Evolutionary conservation across 2,329 filamentous ascomycete genomes (phyloP).

Genomic region (Myriangium duriaei): DNA sequence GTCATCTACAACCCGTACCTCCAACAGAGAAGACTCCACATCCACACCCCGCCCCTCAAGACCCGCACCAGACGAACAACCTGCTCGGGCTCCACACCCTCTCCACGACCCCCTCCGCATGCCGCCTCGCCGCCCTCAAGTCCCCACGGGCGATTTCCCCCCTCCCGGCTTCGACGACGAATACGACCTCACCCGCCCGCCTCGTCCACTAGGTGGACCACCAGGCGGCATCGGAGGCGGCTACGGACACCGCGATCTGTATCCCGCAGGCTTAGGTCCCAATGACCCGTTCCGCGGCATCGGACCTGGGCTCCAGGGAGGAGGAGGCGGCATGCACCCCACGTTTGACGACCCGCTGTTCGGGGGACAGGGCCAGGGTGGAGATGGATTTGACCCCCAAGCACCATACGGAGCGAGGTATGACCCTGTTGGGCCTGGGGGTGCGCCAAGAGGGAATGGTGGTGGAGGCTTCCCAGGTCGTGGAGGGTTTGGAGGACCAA

Average conservation of each 20-base stretch:
- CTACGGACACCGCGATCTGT: constrained; percentile 76
- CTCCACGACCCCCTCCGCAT: constrained; percentile 46
- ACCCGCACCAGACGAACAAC: constrained; percentile 35
- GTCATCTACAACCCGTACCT: constrained; percentile 16
- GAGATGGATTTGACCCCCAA: constrained; percentile 50
- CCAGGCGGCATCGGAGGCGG: constrained; percentile 27
- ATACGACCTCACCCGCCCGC: constrained; percentile 63
- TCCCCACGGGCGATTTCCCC: constrained; percentile 59
- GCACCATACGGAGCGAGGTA: constrained; percentile 82
- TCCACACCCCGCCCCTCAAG: constrained; percentile 14
- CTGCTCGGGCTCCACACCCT: constrained; percentile 56
- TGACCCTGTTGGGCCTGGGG: constrained; percentile 70
- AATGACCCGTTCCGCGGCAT: constrained; percentile 54
- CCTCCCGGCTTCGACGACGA: constrained; percentile 92
- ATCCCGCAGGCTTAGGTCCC: constrained; percentile 75
- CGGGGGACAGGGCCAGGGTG: constrained; percentile 36
- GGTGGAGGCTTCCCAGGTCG: constrained; percentile 32
- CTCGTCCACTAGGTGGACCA: constrained; percentile 37
- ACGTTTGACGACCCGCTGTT: constrained; percentile 90
- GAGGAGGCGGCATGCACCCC: constrained; percentile 80
- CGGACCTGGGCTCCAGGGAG: constrained; percentile 38
- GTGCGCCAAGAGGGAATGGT: constrained; percentile 36
- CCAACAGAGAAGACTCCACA: constrained; percentile 10
- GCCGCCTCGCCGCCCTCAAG: constrained; percentile 45
- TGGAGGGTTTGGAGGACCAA: constrained; percentile 36